Conservation (phyloP, 2,329 filamentous ascomycete genomes). For the Diplodia mutila region DNA sequence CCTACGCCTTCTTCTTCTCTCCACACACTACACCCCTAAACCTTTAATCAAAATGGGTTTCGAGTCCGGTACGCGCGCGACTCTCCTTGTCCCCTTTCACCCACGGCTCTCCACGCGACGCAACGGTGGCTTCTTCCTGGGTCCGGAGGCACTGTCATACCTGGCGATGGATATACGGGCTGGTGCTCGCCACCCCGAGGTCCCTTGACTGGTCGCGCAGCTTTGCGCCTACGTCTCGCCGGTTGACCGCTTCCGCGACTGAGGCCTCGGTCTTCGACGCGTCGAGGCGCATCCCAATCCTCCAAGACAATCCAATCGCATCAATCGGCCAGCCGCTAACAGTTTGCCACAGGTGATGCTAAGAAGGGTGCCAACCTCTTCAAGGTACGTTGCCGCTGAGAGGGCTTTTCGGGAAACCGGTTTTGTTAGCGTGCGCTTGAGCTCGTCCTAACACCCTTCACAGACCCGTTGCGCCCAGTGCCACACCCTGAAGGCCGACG, state of each 20-base stretch:
- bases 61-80: conserved; percentile 40
- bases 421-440: neutral
- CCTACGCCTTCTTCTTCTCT: conserved; percentile 9
- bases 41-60: conserved; percentile 43
- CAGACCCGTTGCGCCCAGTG: conserved; percentile 94
- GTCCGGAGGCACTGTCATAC: neutral
- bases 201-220: neutral
- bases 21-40: conserved; percentile 26
- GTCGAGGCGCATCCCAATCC: neutral
- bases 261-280: neutral
- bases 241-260: conserved; percentile 12
- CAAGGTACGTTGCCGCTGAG: conserved; percentile 62
- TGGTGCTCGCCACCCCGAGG: neutral
- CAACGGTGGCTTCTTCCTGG: conserved; percentile 1
- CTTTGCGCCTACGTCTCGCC: conserved; percentile 11
- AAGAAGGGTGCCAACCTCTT: conserved; percentile 99
- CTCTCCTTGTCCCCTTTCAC: conserved; percentile 30
- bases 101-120: conserved; percentile 22
- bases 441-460: conserved; percentile 32
- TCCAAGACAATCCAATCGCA: neutral
- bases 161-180: neutral
- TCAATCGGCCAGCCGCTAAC: conserved; percentile 2
- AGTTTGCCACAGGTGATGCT: conserved; percentile 68
- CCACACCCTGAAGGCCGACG: conserved; percentile 90
- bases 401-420: conserved; percentile 9